Percentiles rank a stretch among this genome's conserved stretches.
Conservation (phyloP, 257 asterid genomes). For the Nicotiana benthamiana region DNA sequence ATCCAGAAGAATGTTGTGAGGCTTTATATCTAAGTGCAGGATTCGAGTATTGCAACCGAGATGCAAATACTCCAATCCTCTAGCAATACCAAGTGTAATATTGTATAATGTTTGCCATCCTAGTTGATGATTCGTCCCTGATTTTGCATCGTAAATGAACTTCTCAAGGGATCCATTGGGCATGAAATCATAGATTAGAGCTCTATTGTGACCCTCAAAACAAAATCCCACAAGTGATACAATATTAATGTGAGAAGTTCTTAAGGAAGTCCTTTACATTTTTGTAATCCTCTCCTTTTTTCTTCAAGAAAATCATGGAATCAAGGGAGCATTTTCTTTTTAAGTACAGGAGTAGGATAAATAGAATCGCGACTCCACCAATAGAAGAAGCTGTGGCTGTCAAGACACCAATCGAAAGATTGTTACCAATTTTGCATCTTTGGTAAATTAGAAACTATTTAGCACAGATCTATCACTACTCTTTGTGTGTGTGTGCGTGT, state of each 20-base stretch:
- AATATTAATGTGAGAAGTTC: slow-evolving; percentile 1
- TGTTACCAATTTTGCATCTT: not conserved
- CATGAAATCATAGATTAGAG: not conserved
- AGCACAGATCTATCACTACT: not conserved
- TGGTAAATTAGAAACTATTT: not conserved
- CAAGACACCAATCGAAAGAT: not conserved
- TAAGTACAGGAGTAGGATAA: not conserved
- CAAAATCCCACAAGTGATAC: slow-evolving; percentile 9
- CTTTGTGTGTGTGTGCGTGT: not conserved
- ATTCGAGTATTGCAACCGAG: not conserved
- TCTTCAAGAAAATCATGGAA: not conserved
- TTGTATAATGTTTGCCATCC: not conserved
- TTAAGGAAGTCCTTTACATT: not conserved
- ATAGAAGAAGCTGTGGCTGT: not conserved
- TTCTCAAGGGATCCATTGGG: not conserved
- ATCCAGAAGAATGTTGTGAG: slow-evolving; percentile 5
- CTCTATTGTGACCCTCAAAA: not conserved
- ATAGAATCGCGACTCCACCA: not conserved
- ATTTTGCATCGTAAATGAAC: not conserved
- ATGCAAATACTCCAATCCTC: slow-evolving; percentile 4
- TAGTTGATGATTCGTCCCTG: not conserved
- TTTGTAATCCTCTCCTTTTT: not conserved
- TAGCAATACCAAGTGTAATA: not conserved
- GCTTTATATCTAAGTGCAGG: not conserved
- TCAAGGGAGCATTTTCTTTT: not conserved